phyloP scores from a whole-genome alignment of 164 flowering plant species.

The Tetrastigma voinierianum region DNA sequence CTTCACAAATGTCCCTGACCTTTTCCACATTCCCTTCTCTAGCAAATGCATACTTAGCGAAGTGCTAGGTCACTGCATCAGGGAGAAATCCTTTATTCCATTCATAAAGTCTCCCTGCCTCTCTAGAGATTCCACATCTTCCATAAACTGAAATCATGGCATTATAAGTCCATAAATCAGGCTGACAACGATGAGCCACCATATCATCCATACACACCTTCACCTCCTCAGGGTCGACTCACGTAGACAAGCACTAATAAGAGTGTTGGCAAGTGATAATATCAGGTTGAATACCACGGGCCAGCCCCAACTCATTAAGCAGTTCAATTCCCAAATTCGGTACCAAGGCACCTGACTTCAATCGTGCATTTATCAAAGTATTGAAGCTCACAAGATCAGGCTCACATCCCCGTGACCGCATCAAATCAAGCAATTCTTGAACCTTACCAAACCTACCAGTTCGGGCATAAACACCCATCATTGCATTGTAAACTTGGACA shows the following conservation, averaged over 20 bases:
- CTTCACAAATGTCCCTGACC: slow-evolving; percentile 59
- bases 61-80: slow-evolving; percentile 93
- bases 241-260: slow-evolving; percentile 85
- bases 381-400: slow-evolving; percentile 92
- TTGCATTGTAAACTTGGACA: slow-evolving; percentile 88
- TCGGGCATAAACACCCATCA: slow-evolving; percentile 96
- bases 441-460: slow-evolving; percentile 70
- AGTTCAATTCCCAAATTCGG: slow-evolving; percentile 61
- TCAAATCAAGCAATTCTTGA: slow-evolving; percentile 62
- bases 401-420: slow-evolving; percentile 78
- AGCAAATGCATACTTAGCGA: slow-evolving; percentile 88
- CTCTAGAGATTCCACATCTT: slow-evolving; percentile 60
- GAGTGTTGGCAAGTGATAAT: slow-evolving; percentile 90
- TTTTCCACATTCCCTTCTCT: slow-evolving; percentile 73
- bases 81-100: slow-evolving; percentile 72
- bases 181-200: slow-evolving; percentile 57
- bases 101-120: slow-evolving; percentile 71
- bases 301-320: slow-evolving; percentile 57
- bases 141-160: slow-evolving; percentile 96
- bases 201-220: slow-evolving; percentile 64
- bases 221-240: slow-evolving; percentile 69
- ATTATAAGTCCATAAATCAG: slow-evolving; percentile 98
- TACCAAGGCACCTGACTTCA: slow-evolving; percentile 49
- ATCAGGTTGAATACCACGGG: slow-evolving; percentile 83
- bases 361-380: slow-evolving; percentile 86